Conservation (phyloP, 805 yeast genomes). For the Cephaloascus fragrans region DNA sequence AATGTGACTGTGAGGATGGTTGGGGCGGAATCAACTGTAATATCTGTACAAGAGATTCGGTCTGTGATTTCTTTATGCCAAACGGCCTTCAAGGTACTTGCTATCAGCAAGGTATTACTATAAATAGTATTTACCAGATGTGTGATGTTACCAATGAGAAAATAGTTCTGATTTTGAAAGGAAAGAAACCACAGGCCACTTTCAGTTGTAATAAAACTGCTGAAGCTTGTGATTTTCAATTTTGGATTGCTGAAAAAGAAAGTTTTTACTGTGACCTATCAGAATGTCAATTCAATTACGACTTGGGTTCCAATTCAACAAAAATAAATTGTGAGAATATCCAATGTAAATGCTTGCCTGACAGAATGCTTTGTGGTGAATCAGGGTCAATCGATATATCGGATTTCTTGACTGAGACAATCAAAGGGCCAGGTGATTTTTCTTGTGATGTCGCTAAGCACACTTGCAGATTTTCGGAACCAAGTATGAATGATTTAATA, state of each 20-base stretch:
- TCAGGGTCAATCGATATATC: slow-evolving; percentile 90
- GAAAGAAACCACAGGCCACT: slow-evolving; percentile 83
- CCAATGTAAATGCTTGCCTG: slow-evolving; percentile 87
- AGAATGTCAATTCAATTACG: slow-evolving; percentile 63
- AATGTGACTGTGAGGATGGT: slow-evolving; percentile 73
- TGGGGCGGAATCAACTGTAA: slow-evolving; percentile 96
- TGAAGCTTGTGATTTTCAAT: slow-evolving; percentile 75
- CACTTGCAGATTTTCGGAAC: slow-evolving; percentile 79
- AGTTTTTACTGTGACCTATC: slow-evolving; percentile 82
- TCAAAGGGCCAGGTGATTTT: slow-evolving; percentile 89
- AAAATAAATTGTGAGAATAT: slow-evolving; percentile 71
- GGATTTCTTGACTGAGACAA: slow-evolving; percentile 84
- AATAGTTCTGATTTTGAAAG: slow-evolving; percentile 69
- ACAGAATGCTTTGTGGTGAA: slow-evolving; percentile 87
- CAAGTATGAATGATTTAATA: slow-evolving; percentile 91
- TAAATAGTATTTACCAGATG: slow-evolving; percentile 76
- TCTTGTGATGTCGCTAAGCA: slow-evolving; percentile 58
- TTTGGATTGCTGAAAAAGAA: slow-evolving; percentile 89
- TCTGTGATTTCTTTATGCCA: slow-evolving; percentile 85
- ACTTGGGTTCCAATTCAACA: slow-evolving; percentile 53
- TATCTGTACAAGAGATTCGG: slow-evolving; percentile 61
- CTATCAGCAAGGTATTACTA: slow-evolving; percentile 75
- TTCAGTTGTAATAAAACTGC: slow-evolving; percentile 73
- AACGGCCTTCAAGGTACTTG: slow-evolving; percentile 81
- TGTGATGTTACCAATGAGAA: slow-evolving; percentile 91